phyloP scores from a whole-genome alignment of 148 eudicot species.

The Polygonum maritimum region DNA sequence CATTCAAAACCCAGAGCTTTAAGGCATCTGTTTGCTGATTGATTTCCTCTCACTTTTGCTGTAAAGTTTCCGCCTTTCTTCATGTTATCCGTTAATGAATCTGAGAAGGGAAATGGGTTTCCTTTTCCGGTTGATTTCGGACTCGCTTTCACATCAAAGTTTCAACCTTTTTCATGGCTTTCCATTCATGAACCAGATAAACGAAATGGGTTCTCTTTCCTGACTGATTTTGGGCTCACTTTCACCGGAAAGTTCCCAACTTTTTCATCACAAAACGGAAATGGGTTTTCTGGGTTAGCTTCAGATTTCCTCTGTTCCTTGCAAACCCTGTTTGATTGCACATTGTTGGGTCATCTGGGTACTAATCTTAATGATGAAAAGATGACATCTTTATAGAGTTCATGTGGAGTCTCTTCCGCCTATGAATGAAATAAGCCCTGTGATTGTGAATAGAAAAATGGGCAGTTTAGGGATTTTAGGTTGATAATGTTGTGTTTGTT shows the following conservation, averaged over 20 bases:
- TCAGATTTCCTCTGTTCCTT: background rate
- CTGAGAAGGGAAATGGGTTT: background rate
- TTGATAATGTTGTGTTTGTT: background rate
- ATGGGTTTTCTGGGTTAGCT: slow-evolving; percentile 5
- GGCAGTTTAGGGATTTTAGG: background rate
- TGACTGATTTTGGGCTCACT: background rate
- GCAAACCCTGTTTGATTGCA: too few relatives aligned
- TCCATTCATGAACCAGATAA: background rate
- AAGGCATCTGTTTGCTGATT: background rate
- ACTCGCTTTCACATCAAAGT: background rate
- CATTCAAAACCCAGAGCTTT: background rate
- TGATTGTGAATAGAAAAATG: too few relatives aligned
- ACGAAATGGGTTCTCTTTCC: background rate
- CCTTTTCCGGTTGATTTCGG: background rate
- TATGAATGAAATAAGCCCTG: too few relatives aligned
- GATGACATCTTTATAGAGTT: too few relatives aligned
- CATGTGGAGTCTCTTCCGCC: too few relatives aligned
- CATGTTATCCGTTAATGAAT: background rate
- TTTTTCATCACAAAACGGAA: background rate
- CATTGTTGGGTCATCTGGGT: background rate
- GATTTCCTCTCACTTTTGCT: background rate
- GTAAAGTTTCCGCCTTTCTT: background rate
- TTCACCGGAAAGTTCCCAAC: background rate
- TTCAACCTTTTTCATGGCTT: background rate
- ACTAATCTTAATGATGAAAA: background rate